Evolutionary conservation across 2,329 filamentous ascomycete species (phyloP).

Genomic region (Zymoseptoria ardabiliae): DNA sequence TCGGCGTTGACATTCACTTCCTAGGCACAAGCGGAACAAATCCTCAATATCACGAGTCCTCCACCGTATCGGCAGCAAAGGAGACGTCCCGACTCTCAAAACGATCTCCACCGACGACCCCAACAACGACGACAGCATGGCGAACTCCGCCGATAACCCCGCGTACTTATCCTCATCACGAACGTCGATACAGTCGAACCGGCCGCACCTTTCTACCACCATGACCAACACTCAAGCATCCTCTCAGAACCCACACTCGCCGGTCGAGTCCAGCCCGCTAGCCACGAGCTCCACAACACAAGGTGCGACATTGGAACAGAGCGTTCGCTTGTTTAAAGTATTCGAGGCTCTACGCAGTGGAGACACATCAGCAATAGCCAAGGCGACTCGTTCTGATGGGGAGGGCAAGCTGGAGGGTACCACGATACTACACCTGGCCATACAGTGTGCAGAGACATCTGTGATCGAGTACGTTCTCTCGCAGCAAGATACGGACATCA

Average conservation of each 20-base stretch:
- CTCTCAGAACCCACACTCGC: constrained; percentile 5
- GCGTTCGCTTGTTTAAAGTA: constrained; percentile 85
- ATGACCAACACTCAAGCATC: constrained; percentile 24
- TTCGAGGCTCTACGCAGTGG: constrained; percentile 88
- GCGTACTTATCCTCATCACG: constrained; percentile 15
- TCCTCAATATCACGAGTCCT: constrained; percentile 48
- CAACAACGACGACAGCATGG: constrained; percentile 1
- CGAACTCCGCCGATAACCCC: constrained; percentile 12
- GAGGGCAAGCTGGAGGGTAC: constrained; percentile 62
- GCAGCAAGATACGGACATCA: constrained; percentile 58
- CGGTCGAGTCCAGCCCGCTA: constrained; percentile 12
- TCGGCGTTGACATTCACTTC: neutral
- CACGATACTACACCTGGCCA: constrained; percentile 83
- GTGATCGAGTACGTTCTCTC: constrained; percentile 95
- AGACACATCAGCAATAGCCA: constrained; percentile 83
- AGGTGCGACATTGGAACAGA: constrained; percentile 67
- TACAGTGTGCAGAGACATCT: constrained; percentile 87
- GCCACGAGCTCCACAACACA: constrained; percentile 25
- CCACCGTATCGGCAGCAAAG: constrained; percentile 44
- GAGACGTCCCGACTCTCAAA: constrained; percentile 32
- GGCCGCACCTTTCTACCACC: constrained; percentile 30
- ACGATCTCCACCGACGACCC: constrained; percentile 1
- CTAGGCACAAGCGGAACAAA: constrained; percentile 40
- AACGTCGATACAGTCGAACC: constrained; percentile 21
- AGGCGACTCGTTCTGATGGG: constrained; percentile 57